Percentiles rank a stretch among this genome's conserved stretches.
Conservation (phyloP, 805 yeast species). For the Candida chauliodis region DNA sequence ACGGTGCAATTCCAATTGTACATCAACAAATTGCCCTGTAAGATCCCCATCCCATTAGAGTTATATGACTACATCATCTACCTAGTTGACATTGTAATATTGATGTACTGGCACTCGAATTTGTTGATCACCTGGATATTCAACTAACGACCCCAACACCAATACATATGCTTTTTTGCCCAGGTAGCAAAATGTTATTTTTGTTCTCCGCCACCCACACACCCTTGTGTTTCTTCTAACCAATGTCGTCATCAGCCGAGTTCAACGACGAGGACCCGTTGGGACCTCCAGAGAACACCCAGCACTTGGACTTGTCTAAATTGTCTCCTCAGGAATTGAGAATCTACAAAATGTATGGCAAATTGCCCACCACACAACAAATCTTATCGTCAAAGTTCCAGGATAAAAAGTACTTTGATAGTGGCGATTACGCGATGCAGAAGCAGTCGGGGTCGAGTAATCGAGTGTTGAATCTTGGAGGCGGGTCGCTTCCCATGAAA, state of each 20-base stretch:
- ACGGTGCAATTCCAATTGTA: slow-evolving; percentile 21
- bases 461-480: slow-evolving; percentile 18
- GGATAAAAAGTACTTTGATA: slow-evolving; percentile 88
- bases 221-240: background rate
- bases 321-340: slow-evolving; percentile 77
- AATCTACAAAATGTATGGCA: slow-evolving; percentile 78
- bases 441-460: slow-evolving; percentile 25
- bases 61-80: slow-evolving; percentile 24
- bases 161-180: background rate
- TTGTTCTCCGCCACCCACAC: background rate
- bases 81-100: slow-evolving; percentile 22
- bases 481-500: slow-evolving; percentile 37
- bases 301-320: slow-evolving; percentile 50
- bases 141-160: slow-evolving; percentile 4
- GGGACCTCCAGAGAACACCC: slow-evolving; percentile 44
- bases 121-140: slow-evolving; percentile 10
- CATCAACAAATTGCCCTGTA: slow-evolving; percentile 23
- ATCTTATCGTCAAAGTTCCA: slow-evolving; percentile 70
- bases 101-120: slow-evolving; percentile 9
- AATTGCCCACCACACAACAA: slow-evolving; percentile 77
- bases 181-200: no score
- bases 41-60: slow-evolving; percentile 33
- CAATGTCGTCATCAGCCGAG: slow-evolving; percentile 21
- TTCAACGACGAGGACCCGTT: slow-evolving; percentile 48
- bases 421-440: slow-evolving; percentile 90